Base-by-base conservation (phyloP, 225 moss, liverwort and hornwort species). In the Polytrichum commune region DNA sequence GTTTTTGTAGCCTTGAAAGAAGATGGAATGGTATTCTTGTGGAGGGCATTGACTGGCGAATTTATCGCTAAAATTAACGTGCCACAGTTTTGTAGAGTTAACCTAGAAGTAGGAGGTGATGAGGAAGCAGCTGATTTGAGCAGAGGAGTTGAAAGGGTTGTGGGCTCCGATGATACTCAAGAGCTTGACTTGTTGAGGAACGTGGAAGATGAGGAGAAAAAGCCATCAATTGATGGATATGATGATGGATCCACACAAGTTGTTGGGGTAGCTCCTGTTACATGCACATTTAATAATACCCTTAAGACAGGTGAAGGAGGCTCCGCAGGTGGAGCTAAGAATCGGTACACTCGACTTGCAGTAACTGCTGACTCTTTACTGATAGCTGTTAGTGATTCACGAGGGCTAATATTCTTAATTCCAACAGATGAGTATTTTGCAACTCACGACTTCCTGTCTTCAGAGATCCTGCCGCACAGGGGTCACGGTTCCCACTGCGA, bases 371-470 rank as follows among this genome's bases (percentile, higher is more conserved):
- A 93, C 73, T 91, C 85, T 72, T 86, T 90, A 56, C 74, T 95
- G 53, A 78, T 98, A 62, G 93, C 84, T 55, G 81, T 89, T 26
- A 83, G 78, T 69, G 91, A 93, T 85, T 78, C 72, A n/a, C 81
- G 76, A 67, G 98, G 98, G 70, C 27, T 95, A 20, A 68, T 93
- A 53, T 91, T 76, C 76, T 60, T 98, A 29, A 74, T 98, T 54
- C 91, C 98, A 25, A 83, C 78, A 23, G 93, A 95, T 84, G 89
- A 91, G 7, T 93, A 85, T 69, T 91, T 98, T 75, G 69, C 79
- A 62, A 73, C 74, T 66, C 65, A 82, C 32, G 78, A 69, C 77
- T 77, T 38, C 70, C 54, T 22, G 18, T 24, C 30, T 32, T 27
- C 29, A 66, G 55, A 19, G 46, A 29, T 32, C 54, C 71, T 67